A percentile compares a stretch with the other conserved stretches of the same genome.
These are phyloP conservation scores for Vitis riparia DNA, from an alignment of 164 flowering plant species.

Conservation along the genomic window DNA sequence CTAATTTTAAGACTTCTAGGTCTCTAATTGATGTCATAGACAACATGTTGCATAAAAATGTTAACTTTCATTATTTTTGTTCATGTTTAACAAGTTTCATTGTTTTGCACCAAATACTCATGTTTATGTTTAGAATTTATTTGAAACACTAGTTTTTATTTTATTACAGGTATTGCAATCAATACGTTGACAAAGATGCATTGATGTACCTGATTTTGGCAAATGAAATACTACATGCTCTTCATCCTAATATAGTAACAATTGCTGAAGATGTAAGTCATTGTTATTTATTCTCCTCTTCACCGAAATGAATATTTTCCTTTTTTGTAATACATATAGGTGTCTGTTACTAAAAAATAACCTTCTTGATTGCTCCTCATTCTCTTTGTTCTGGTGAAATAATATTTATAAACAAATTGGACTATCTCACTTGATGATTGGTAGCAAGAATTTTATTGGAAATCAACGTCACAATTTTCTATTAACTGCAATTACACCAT, in stretches of 20 bases:
- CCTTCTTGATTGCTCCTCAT: neutral
- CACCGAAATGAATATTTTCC: neutral
- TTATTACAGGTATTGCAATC: constrained; percentile 80
- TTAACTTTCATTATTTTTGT: too few relatives aligned
- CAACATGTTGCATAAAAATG: too few relatives aligned
- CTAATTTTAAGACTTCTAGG: too few relatives aligned
- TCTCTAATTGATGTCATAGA: too few relatives aligned
- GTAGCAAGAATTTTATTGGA: too few relatives aligned
- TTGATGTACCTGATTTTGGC: constrained; percentile 83
- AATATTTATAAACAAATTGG: too few relatives aligned
- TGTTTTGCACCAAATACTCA: neutral
- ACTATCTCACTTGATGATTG: too few relatives aligned
- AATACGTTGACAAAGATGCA: constrained; percentile 95
- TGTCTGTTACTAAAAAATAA: neutral
- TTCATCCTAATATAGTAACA: constrained; percentile 85
- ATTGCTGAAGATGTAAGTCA: constrained; percentile 95
- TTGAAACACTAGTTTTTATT: neutral
- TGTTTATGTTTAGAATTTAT: neutral
- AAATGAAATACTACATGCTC: constrained; percentile 78
- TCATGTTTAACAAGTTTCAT: neutral
- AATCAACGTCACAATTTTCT: too few relatives aligned
- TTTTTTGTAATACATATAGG: neutral
- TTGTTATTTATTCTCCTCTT: neutral
- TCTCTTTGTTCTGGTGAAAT: neutral
- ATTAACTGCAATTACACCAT: too few relatives aligned